Base-by-base conservation (phyloP, 2,329 filamentous ascomycete species). In the Neonectria neomacrospora region DNA sequence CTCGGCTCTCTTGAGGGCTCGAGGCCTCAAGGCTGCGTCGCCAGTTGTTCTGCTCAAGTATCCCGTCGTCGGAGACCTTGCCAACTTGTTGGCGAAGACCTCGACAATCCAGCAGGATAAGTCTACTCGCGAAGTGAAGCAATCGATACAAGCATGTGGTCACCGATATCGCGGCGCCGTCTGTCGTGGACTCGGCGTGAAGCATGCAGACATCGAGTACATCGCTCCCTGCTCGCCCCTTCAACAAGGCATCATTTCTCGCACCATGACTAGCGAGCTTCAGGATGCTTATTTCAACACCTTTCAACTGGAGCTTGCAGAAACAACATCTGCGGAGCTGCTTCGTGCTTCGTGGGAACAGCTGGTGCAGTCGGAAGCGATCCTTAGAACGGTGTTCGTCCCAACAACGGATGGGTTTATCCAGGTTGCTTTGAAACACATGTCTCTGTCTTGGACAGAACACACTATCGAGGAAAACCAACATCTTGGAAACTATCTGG, bases 201-300 rank as follows among this genome's bases (percentile, higher is more conserved):
- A 80, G 1, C 76, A 80, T 1, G 73, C 78, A 6, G 80, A 88
- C 1, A 85, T 97, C 10, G 91, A 96, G 72, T 86, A 87, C 61
- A 86, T 97, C 54, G 88, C 88, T 0, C 94, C 94, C 4, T 97
- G 94, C 74, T 96, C 94, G 1, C 87, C 94, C 0, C 80, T 97
- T 1, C 94, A 97, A 73, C 88, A 95, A 74, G 94, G 94, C 0
- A 95, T 97, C 81, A 88, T 97, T 53, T 90, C 91, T 6, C 86
- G 89, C 52, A 90, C 89, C 23, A 75, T 91, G 39, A 85, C 78
- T 0, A 73, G 87, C 10, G 87, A 81, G 18, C 78, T 83, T 0
- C 75, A 80, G 0, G 81, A 83, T 0, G 79, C 91, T 0, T 97
- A 97, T 74, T 96, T 95, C 76, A 94, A 94, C 60, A 82, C 83